Evolutionary conservation across 805 yeast genomes (phyloP).

Genomic region (Saccharomycopsis microspora): DNA sequence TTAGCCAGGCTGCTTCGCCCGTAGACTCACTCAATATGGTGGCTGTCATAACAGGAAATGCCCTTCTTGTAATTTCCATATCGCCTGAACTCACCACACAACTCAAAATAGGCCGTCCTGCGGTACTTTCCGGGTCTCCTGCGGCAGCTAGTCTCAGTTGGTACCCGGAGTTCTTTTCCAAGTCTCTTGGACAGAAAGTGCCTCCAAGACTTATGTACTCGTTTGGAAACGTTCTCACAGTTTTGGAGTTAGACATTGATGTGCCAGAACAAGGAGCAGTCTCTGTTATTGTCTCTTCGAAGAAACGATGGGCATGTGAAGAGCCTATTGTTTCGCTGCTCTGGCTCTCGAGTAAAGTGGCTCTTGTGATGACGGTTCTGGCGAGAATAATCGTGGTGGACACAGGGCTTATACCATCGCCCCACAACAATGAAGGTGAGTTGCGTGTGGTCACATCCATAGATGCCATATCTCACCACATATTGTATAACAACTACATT

Average conservation of each 20-base stretch:
- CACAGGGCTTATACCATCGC: constrained; percentile 28
- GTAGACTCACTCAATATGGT: constrained; percentile 49
- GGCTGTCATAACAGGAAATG: constrained; percentile 44
- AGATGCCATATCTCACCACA: constrained; percentile 11
- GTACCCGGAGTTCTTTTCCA: constrained; percentile 40
- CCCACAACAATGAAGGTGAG: constrained; percentile 25
- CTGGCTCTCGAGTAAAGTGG: constrained; percentile 39
- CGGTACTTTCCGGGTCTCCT: constrained; percentile 19
- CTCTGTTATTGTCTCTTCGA: constrained; percentile 26
- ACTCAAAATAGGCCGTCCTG: constrained; percentile 40
- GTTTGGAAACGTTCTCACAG: constrained; percentile 50
- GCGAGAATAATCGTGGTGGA: constrained; percentile 34
- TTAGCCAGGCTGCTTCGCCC: constrained; percentile 41
- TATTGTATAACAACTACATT: constrained; percentile 6
- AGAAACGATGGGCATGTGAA: constrained; percentile 32
- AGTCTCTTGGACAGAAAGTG: constrained; percentile 15
- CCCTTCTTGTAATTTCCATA: constrained; percentile 43
- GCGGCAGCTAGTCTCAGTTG: constrained; percentile 41
- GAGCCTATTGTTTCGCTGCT: constrained; percentile 42
- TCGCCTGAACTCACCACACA: constrained; percentile 41
- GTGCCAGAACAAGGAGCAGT: background rate
- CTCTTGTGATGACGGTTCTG: constrained; percentile 33
- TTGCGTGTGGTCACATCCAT: constrained; percentile 17
- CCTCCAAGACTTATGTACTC: constrained; percentile 51
- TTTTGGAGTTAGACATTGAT: constrained; percentile 36